These are phyloP conservation scores for Raphanus sativus DNA, from an alignment of 345 rosid genomes.

Conservation along the genomic window DNA sequence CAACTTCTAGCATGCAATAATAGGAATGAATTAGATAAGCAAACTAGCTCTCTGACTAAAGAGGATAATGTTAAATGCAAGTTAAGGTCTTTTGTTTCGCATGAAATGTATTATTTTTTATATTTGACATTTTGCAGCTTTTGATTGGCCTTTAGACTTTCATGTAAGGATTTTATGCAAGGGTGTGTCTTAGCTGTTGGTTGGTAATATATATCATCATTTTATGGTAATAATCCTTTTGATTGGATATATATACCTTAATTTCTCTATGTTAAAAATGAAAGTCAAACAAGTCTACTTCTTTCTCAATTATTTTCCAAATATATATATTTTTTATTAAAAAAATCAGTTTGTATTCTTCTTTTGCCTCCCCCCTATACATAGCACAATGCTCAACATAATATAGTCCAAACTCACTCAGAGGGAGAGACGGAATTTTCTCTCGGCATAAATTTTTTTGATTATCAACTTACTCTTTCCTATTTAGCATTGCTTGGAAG, in stretches of 20 bases:
- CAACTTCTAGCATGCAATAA: neutral
- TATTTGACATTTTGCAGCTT: neutral
- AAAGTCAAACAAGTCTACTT: neutral
- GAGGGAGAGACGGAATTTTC: neutral
- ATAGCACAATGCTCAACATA: neutral
- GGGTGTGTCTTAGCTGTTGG: neutral
- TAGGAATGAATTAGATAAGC: neutral
- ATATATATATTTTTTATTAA: neutral
- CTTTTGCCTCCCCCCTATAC: constrained; percentile 3
- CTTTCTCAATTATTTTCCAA: neutral
- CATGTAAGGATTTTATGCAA: neutral
- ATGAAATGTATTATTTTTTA: neutral
- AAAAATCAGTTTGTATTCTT: neutral
- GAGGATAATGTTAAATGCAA: neutral
- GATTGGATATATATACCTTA: neutral
- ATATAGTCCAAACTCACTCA: constrained; percentile 12
- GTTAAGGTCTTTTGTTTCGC: neutral
- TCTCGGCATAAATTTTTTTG: constrained; percentile 1
- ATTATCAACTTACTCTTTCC: neutral
- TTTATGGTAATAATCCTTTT: neutral
- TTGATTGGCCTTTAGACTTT: neutral
- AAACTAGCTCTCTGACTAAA: neutral
- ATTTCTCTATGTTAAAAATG: neutral
- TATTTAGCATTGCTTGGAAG: neutral
- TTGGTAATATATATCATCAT: neutral